Percentiles rank a stretch among this genome's conserved stretches.
phyloP scores from a whole-genome alignment of 2,329 filamentous ascomycete species.

The Malbranchea cinnamomea region DNA sequence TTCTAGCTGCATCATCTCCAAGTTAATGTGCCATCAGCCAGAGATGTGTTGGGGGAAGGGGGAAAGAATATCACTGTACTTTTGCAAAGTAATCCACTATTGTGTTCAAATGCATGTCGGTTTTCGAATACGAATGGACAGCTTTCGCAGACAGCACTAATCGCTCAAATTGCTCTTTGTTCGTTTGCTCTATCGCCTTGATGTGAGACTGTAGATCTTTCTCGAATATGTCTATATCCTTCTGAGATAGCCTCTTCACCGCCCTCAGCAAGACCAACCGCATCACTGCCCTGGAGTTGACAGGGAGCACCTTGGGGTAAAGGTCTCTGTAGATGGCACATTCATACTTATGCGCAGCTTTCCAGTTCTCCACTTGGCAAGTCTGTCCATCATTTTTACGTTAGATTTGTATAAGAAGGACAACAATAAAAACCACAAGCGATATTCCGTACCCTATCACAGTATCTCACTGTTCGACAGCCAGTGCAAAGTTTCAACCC shows the following conservation, averaged over 20 bases:
- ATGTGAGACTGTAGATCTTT: constrained; percentile 35
- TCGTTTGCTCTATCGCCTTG: constrained; percentile 29
- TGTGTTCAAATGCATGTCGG: constrained; percentile 28
- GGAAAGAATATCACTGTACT: constrained; percentile 18
- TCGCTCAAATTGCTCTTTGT: constrained; percentile 30
- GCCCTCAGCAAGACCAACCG: constrained; percentile 34
- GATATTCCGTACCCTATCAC: constrained; percentile 36
- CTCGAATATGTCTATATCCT: constrained; percentile 30
- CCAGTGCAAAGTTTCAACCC: constrained; percentile 40
- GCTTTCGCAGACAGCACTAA: constrained; percentile 39
- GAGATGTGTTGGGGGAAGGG: too few relatives aligned
- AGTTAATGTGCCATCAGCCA: not conserved
- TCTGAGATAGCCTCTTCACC: constrained; percentile 24
- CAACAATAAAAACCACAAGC: constrained; percentile 3
- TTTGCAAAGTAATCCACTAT: constrained; percentile 32
- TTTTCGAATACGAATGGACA: constrained; percentile 37
- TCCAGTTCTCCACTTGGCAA: constrained; percentile 48
- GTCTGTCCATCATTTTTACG: constrained; percentile 21
- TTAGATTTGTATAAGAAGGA: not conserved
- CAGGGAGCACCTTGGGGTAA: constrained; percentile 35
- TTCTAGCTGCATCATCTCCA: constrained; percentile 30
- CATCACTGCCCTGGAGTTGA: constrained; percentile 40
- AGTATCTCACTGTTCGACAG: constrained; percentile 45
- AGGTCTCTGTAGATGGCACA: constrained; percentile 38
- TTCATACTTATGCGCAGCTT: constrained; percentile 42